Base-by-base conservation (phyloP, 139 green algal genomes). In the Diplosphaera chodatii region DNA sequence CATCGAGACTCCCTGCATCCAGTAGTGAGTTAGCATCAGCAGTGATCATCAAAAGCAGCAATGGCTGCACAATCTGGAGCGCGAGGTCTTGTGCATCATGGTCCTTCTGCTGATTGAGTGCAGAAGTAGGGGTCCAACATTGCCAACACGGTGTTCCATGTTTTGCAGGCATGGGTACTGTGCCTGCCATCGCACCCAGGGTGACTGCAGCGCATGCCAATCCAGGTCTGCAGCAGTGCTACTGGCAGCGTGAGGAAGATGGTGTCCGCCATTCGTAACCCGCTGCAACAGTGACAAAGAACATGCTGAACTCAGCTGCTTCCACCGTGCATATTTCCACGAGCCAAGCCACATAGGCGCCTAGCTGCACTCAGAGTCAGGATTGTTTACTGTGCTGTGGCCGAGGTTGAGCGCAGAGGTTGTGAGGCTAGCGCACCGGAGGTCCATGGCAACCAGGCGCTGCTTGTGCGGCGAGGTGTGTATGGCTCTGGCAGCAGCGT, bases 241-340 rank as follows among this genome's bases (percentile, higher is more conserved):
- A 84, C 56, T 6, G 66, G 40, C 48, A 84, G 65, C 18, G 73
- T 79, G 30, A 84, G 64, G 68, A 80, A 84, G 13, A 77, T 40
- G 0, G 71, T 81, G 68, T 84, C 79, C 22, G 76, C 74, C 63
- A 84, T 63, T 21, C 76, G 74, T 74, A 84, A 77, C 1, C 79
- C 79, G 6, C 68, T 73, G 68, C 68, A 73, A 30, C 10, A 23
- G 31, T 18, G 40, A 6, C 3, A 68, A 40, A 34, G 15, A n/a
- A n/a, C n/a, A n/a, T n/a, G n/a, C n/a, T n/a, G n/a, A n/a, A n/a
- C n/a, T n/a, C n/a, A n/a, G n/a, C n/a, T n/a, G n/a, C n/a, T n/a
- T n/a, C n/a, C n/a, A n/a, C n/a, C n/a, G n/a, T n/a, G n/a, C n/a
- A n/a, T n/a, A n/a, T n/a, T n/a, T n/a, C n/a, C n/a, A n/a, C n/a